These are phyloP conservation scores for Cyberlindnera petersonii DNA, from an alignment of 805 yeast species.

Conservation along the genomic window DNA sequence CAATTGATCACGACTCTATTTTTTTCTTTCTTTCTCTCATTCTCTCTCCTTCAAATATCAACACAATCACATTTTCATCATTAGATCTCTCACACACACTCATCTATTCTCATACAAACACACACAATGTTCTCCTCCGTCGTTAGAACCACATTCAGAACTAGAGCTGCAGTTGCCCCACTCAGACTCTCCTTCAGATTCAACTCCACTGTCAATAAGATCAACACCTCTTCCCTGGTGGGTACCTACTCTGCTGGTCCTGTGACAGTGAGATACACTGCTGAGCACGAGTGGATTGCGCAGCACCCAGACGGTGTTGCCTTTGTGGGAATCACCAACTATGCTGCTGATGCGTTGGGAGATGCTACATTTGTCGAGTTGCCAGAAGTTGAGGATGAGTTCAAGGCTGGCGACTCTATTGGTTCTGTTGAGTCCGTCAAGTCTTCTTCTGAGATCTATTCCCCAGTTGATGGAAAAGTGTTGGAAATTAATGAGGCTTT, in stretches of 20 bases:
- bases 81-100: too few species aligned
- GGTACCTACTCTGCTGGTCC: conserved; percentile 23
- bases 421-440: conserved; percentile 96
- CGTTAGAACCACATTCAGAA: conserved; percentile 17
- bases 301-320: conserved; percentile 77
- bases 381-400: conserved; percentile 63
- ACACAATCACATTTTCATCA: too few species aligned
- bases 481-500: conserved; percentile 65
- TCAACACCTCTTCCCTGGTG: conserved; percentile 23
- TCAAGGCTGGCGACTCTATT: conserved; percentile 72
- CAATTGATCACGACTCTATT: too few species aligned
- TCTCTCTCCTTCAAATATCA: too few species aligned
- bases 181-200: conserved; percentile 25
- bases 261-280: conserved; percentile 58
- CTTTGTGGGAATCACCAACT: conserved; percentile 88
- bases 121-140: conserved; percentile 15
- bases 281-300: conserved; percentile 95
- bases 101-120: too few species aligned
- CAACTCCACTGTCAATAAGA: conserved; percentile 22
- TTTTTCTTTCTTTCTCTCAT: too few species aligned
- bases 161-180: conserved; percentile 13
- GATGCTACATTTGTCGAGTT: conserved; percentile 94
- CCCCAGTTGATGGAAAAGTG: conserved; percentile 79
- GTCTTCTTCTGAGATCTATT: conserved; percentile 87
- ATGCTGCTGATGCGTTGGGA: conserved; percentile 95